Conservation (phyloP, 176 grass and related monocot species). For the Sorghum bicolor region DNA sequence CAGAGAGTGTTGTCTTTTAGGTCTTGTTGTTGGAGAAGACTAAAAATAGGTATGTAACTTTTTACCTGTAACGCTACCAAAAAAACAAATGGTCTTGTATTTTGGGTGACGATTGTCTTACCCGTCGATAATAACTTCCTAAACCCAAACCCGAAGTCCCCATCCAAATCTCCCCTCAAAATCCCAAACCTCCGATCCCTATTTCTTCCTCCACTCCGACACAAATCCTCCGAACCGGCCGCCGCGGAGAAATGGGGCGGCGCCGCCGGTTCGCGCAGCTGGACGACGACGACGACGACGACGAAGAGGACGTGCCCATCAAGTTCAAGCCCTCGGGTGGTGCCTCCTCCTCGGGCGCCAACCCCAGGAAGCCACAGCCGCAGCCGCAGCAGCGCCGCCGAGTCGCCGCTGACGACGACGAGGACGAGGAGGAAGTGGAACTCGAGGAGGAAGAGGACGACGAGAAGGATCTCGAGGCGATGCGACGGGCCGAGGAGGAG, state of each 20-base stretch:
- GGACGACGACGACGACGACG: slow-evolving; percentile 60
- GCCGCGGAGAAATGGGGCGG: slow-evolving; percentile 58
- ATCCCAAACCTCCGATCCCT: not conserved
- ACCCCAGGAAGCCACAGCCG: slow-evolving; percentile 22
- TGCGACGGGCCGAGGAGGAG: slow-evolving; percentile 48
- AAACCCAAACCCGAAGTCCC: no score
- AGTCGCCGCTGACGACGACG: not conserved
- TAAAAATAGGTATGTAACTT: no score
- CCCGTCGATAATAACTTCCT: no score
- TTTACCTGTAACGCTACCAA: no score
- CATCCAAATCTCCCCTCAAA: no score
- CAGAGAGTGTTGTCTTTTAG: no score
- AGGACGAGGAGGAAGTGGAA: slow-evolving; percentile 39
- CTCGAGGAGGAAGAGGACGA: slow-evolving; percentile 58
- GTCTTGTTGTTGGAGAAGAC: no score
- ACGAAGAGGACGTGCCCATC: slow-evolving; percentile 30
- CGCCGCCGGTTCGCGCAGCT: slow-evolving; percentile 62
- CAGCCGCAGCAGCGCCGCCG: slow-evolving; percentile 24
- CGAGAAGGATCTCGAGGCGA: slow-evolving; percentile 51
- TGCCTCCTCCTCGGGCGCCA: not conserved
- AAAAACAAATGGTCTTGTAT: no score
- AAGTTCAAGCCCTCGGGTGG: slow-evolving; percentile 17
- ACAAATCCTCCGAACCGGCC: not conserved
- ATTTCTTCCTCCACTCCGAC: not conserved
- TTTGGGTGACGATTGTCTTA: no score